phyloP scores from a whole-genome alignment of 768 basidiomycete species.

The Amanita exitialis region DNA sequence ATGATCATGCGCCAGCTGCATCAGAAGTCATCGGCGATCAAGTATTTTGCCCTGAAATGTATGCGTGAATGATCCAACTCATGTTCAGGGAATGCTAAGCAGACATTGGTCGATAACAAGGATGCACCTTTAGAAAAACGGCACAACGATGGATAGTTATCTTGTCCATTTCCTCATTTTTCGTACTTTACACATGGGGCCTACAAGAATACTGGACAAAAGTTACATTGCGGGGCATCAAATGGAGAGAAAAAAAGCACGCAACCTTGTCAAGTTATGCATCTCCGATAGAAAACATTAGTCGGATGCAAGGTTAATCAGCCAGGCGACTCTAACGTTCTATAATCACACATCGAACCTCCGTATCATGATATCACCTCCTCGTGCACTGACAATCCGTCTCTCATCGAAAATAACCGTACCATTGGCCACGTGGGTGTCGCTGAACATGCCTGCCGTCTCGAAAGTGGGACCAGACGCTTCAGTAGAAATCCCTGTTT shows the following conservation, averaged over 20 bases:
- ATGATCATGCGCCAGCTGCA: not conserved
- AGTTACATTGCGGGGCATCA: constrained; percentile 3
- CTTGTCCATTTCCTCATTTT: not conserved
- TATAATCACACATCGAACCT: constrained; percentile 46
- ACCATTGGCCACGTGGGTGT: constrained; percentile 21
- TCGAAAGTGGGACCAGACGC: constrained; percentile 21
- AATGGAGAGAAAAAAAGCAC: constrained; percentile 1
- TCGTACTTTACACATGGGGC: constrained; percentile 1
- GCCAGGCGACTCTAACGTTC: not conserved
- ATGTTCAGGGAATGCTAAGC: not conserved
- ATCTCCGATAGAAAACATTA: constrained; percentile 2
- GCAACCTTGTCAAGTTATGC: constrained; percentile 8
- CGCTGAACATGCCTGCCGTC: constrained; percentile 1
- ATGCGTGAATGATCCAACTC: not conserved
- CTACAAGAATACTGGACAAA: constrained; percentile 2
- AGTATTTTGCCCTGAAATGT: not conserved
- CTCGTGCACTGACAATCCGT: constrained; percentile 46
- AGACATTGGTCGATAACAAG: constrained; percentile 1
- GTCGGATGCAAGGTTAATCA: constrained; percentile 1
- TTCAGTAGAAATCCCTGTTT: constrained; percentile 41
- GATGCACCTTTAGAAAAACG: not conserved
- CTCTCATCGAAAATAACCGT: constrained; percentile 67
- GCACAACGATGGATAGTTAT: not conserved
- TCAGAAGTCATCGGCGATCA: not conserved
- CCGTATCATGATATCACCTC: constrained; percentile 34